A percentile compares a stretch with the other conserved stretches of the same genome.
These are phyloP conservation scores for Boletus rufocinnamomeus DNA, from an alignment of 768 basidiomycete genomes.

Conservation along the genomic window DNA sequence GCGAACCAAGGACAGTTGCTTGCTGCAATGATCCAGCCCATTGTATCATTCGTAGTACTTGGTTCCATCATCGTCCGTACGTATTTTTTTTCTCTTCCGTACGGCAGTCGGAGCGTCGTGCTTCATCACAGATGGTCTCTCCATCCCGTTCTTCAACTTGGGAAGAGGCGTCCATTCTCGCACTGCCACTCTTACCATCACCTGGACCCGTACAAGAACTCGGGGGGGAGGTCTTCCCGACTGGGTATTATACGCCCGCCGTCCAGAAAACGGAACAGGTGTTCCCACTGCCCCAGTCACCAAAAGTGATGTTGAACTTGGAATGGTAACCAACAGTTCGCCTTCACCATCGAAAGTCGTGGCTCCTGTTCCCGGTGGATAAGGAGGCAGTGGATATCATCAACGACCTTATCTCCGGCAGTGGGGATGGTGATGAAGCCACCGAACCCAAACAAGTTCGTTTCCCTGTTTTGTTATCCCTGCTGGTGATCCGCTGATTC, in stretches of 20 bases:
- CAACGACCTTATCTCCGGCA: neutral
- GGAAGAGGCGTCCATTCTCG: constrained; percentile 49
- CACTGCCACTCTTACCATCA: constrained; percentile 47
- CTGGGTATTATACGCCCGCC: constrained; percentile 44
- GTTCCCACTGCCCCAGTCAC: neutral
- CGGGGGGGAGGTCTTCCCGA: constrained; percentile 39
- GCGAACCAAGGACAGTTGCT: constrained; percentile 70
- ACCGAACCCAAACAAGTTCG: constrained; percentile 23
- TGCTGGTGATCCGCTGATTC: constrained; percentile 14
- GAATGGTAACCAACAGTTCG: neutral
- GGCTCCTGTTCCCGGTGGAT: neutral
- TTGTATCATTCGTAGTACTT: constrained; percentile 86
- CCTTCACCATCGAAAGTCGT: neutral
- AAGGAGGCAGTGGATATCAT: neutral
- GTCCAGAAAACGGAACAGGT: constrained; percentile 12
- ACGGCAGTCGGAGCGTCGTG: neutral
- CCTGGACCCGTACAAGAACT: constrained; percentile 41
- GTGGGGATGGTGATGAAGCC: neutral
- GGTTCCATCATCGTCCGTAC: constrained; percentile 82
- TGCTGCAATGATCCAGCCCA: constrained; percentile 72
- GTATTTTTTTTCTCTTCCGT: constrained; percentile 27
- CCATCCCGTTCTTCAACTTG: constrained; percentile 66
- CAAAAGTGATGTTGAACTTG: constrained; percentile 26
- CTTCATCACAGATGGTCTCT: constrained; percentile 56
- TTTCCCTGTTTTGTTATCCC: constrained; percentile 2